Evolutionary conservation across 176 grass and related monocot species (phyloP), one percentile per base, ranked within the genome.

Genomic region (Microstegium vimineum): DNA sequence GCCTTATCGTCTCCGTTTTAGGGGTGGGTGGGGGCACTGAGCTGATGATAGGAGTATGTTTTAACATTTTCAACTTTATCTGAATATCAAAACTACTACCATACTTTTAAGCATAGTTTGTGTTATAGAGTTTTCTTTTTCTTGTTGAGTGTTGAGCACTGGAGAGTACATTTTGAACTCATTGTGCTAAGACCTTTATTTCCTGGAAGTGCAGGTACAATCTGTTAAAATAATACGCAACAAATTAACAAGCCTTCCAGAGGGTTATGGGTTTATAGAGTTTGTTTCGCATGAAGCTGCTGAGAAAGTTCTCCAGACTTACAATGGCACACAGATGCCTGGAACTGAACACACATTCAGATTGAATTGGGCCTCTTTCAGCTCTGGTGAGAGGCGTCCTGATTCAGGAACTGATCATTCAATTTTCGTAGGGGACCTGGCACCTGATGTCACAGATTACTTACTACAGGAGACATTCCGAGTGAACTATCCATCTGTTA

Each of bases 391-490:
- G 81, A 98, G 86, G 83, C 91, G 96, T 54, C 71, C 84, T 62
- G 92, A 95, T 78, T 80, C 89, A 49, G 82, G 91, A 47, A 76
- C 90, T 52, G 96, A 98, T 67, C 90, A 98, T 86, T 98, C 93
- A 0, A 99, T 99, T 77, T 99, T 98, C 60, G 91, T 99, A 18
- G 93, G 96, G n/a, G 96, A 99, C 77, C 77, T 99, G 79, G 96
- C 96, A 74, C 93, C 96, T 82, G 96, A 99, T 92, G 96, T 99
- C 56, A 99, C 93, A 54, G 96, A 99, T 94, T 99, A 95, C 77
- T 85, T 99, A 65, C 74, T 99, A 87, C 96, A 95, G 87, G 93
- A 99, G 77, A 99, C 96, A 17, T 99, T 99, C 71, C 89, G 91
- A 74, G 87, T 84, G 74, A 88, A 89, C 72, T 99, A 95, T 84